These are phyloP conservation scores for Isatis tinctoria DNA, from an alignment of 345 rosid genomes.

Conservation along the genomic window DNA sequence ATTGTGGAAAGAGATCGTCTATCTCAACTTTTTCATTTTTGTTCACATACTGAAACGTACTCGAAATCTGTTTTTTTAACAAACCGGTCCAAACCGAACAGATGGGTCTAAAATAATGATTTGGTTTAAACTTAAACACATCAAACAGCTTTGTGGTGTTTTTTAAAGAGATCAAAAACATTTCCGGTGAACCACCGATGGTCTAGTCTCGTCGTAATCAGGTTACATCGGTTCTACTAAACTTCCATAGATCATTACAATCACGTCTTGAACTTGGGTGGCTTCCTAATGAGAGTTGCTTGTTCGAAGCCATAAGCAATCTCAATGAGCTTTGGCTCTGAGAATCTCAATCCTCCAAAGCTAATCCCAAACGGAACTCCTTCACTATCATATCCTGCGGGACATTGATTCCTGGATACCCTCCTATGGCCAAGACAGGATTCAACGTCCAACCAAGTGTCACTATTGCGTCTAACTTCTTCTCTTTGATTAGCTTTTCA, in stretches of 20 bases:
- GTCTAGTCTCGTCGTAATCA: too few species aligned
- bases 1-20: too few species aligned
- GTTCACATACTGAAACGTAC: too few species aligned
- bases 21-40: too few species aligned
- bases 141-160: too few species aligned
- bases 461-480: constrained; percentile 56
- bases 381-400: constrained; percentile 52
- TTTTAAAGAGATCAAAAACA: too few species aligned
- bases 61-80: too few species aligned
- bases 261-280: constrained; percentile 34
- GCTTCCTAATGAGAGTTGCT: constrained; percentile 35
- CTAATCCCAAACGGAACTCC: constrained; percentile 60
- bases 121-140: too few species aligned
- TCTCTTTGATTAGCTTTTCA: constrained; percentile 45
- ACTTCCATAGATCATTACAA: too few species aligned
- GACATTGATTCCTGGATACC: constrained; percentile 61
- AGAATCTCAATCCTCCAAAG: constrained; percentile 58
- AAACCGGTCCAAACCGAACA: too few species aligned
- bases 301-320: constrained; percentile 72
- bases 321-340: constrained; percentile 64
- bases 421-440: constrained; percentile 53
- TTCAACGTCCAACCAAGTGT: constrained; percentile 4
- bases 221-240: constrained; percentile 4
- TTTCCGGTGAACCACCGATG: too few species aligned
- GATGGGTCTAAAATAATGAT: too few species aligned